Evolutionary conservation across 2,329 filamentous ascomycete genomes (phyloP).

Genomic region (Colletotrichum sp.): DNA sequence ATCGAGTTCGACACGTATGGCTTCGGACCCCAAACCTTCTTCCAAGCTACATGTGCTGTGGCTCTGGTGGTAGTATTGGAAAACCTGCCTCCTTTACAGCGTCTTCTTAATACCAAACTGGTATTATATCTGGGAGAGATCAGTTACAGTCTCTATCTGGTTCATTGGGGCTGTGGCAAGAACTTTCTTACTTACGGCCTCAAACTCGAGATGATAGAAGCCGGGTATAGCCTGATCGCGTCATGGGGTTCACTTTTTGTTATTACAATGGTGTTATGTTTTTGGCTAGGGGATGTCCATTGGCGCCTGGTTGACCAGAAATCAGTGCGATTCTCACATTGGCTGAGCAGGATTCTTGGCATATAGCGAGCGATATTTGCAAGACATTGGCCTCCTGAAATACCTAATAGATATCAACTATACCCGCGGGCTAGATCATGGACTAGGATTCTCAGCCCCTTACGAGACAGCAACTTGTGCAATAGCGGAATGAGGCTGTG

Average conservation of each 20-base stretch:
- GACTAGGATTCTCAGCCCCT: background rate
- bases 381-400: background rate
- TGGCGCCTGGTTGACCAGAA: background rate
- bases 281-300: background rate
- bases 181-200: background rate
- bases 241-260: background rate
- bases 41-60: background rate
- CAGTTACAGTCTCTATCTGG: background rate
- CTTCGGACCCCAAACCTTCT: background rate
- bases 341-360: background rate
- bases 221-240: background rate
- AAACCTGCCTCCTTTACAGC: background rate
- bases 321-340: background rate
- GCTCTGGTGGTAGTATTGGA: background rate
- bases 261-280: background rate
- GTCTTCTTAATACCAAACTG: background rate
- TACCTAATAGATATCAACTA: background rate
- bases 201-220: background rate
- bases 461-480: background rate
- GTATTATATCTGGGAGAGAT: background rate
- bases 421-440: background rate
- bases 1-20: background rate
- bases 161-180: background rate
- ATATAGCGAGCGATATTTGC: background rate
- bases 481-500: background rate